phyloP scores from a whole-genome alignment of 495 filamentous ascomycete species.

The Penicillium samsonianum region DNA sequence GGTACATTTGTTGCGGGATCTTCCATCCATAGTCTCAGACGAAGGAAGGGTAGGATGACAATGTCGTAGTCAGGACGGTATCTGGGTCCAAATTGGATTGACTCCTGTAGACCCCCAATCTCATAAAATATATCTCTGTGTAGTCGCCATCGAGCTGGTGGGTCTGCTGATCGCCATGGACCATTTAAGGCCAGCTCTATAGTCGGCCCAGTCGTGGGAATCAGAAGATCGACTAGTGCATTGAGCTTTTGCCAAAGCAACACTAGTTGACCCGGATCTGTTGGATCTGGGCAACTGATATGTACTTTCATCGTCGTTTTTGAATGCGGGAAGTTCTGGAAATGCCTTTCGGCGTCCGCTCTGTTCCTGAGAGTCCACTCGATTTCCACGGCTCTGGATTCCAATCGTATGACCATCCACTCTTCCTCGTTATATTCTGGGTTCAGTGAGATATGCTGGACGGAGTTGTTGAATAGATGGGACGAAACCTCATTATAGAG shows the following conservation, averaged over 20 bases:
- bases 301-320: neutral
- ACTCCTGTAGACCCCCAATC: neutral
- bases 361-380: neutral
- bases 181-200: neutral
- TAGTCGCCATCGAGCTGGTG: neutral
- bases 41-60: neutral
- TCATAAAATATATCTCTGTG: neutral
- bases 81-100: neutral
- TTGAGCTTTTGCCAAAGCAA: neutral
- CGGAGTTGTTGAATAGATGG: neutral
- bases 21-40: neutral
- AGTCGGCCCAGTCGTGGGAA: neutral
- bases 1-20: neutral
- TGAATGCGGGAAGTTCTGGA: slow-evolving; percentile 2
- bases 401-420: neutral
- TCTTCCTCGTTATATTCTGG: neutral
- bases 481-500: slow-evolving; percentile 4
- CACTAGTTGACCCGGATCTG: slow-evolving; percentile 1
- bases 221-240: neutral
- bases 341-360: neutral
- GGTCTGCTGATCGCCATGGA: neutral
- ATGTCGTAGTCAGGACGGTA: slow-evolving; percentile 1
- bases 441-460: neutral
- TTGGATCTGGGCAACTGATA: neutral
- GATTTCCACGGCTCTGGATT: neutral